These are phyloP conservation scores for Penicillium paneum DNA, from an alignment of 2,329 filamentous ascomycete genomes.

Conservation along the genomic window DNA sequence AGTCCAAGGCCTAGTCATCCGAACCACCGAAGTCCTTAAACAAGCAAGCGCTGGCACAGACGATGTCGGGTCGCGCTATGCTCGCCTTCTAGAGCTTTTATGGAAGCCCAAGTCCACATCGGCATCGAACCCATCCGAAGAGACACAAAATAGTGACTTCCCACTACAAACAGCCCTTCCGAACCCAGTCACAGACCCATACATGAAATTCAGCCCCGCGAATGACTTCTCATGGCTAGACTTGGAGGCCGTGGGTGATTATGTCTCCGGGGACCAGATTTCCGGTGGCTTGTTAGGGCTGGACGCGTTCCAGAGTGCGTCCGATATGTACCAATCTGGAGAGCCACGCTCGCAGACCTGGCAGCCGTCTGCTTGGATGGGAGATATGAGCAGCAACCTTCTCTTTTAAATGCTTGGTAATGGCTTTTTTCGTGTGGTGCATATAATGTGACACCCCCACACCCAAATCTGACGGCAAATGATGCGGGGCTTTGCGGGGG, in stretches of 20 bases:
- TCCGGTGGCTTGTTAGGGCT: conserved; percentile 35
- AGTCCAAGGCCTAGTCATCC: conserved; percentile 57
- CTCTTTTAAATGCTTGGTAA: conserved; percentile 26
- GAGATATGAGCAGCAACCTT: conserved; percentile 40
- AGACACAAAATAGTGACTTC: conserved; percentile 32
- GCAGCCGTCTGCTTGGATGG: conserved; percentile 41
- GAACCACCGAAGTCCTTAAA: conserved; percentile 59
- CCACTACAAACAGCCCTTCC: conserved; percentile 31
- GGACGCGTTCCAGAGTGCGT: conserved; percentile 34
- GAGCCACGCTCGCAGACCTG: conserved; percentile 35
- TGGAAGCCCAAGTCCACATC: conserved; percentile 51
- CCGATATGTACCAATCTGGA: conserved; percentile 29
- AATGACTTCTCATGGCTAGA: conserved; percentile 63
- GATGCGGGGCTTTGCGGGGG: conserved; percentile 23
- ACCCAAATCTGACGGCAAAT: conserved; percentile 13
- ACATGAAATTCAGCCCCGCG: conserved; percentile 45
- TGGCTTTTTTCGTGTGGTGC: background rate
- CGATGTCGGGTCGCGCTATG: conserved; percentile 60
- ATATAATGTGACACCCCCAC: background rate
- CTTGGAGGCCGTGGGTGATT: conserved; percentile 58
- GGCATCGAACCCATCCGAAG: conserved; percentile 24
- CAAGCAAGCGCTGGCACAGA: conserved; percentile 57
- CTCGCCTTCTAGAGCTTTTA: conserved; percentile 57
- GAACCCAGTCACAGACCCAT: conserved; percentile 36
- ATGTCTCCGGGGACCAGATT: conserved; percentile 48